These are phyloP conservation scores for Phytophthora tubulina DNA, from an alignment of 352 stramenopile genomes.

Conservation along the genomic window DNA sequence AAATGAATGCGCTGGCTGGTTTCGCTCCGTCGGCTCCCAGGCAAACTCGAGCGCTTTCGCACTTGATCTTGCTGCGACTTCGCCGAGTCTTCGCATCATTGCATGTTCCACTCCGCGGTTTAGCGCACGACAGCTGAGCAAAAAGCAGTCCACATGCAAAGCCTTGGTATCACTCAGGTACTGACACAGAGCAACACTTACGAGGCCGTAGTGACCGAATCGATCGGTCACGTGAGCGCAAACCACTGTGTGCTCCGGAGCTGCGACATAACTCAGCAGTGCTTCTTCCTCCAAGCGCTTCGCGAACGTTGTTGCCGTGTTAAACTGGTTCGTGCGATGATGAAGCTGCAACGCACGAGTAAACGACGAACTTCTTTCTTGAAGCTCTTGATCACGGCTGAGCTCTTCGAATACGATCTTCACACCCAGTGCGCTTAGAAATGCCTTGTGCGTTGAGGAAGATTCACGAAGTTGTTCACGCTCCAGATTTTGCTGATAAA, in stretches of 20 bases:
- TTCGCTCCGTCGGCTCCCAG: constrained; percentile 76
- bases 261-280: constrained; percentile 42
- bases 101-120: constrained; percentile 80
- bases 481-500: constrained; percentile 70
- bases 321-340: constrained; percentile 82
- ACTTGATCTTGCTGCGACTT: constrained; percentile 32
- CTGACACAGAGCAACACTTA: constrained; percentile 57
- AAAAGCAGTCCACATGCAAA: constrained; percentile 62
- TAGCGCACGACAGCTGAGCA: constrained; percentile 77
- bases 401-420: constrained; percentile 74
- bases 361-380: constrained; percentile 37
- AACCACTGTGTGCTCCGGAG: constrained; percentile 39
- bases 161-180: constrained; percentile 4
- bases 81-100: constrained; percentile 62
- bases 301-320: constrained; percentile 63
- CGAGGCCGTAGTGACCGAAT: constrained; percentile 81
- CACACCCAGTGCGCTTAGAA: constrained; percentile 74
- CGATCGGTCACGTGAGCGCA: constrained; percentile 75
- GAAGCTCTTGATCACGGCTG: constrained; percentile 24
- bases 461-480: constrained; percentile 46
- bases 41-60: constrained; percentile 40
- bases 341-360: constrained; percentile 68
- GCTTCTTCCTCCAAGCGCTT: constrained; percentile 45
- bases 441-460: constrained; percentile 55
- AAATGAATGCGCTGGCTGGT: constrained; percentile 66